A percentile compares a stretch with the other conserved stretches of the same genome.
phyloP scores from a whole-genome alignment of 1,139 yeast species.

The Yueomyces sp. region DNA sequence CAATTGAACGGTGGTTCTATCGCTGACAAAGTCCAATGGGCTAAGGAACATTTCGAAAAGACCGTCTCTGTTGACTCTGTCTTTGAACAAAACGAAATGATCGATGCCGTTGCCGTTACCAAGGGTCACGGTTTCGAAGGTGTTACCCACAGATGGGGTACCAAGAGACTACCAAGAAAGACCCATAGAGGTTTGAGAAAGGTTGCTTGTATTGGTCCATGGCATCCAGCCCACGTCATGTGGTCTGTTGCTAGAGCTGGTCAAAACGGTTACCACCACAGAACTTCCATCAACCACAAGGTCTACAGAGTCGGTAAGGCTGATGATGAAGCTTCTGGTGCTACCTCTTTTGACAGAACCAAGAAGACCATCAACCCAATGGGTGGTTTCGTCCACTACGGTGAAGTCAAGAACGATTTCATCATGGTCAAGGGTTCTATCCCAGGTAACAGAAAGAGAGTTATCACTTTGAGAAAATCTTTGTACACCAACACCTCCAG shows the following conservation, averaged over 20 bases:
- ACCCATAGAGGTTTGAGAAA: constrained; percentile 99
- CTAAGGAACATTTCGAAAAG: constrained; percentile 98
- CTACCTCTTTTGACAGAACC: constrained; percentile 98
- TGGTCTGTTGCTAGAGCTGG: constrained; percentile 99
- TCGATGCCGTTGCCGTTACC: constrained; percentile 98
- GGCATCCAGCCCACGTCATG: constrained; percentile 99
- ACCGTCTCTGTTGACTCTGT: constrained; percentile 92
- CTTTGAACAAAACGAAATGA: constrained; percentile 96
- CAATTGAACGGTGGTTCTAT: constrained; percentile 99
- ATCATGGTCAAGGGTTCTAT: constrained; percentile 96
- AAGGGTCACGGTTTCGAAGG: constrained; percentile 99
- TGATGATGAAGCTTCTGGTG: constrained; percentile 85
- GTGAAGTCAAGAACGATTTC: constrained; percentile 95
- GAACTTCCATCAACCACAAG: constrained; percentile 99
- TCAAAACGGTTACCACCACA: constrained; percentile 99
- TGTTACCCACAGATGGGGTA: constrained; percentile 99
- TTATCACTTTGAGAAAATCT: constrained; percentile 96
- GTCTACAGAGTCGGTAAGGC: constrained; percentile 98
- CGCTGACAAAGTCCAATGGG: constrained; percentile 97
- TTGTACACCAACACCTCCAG: constrained; percentile 96
- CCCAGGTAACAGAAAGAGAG: constrained; percentile 99
- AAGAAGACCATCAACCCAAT: constrained; percentile 98
- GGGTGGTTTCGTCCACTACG: constrained; percentile 99
- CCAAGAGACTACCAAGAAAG: constrained; percentile 99
- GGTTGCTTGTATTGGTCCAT: constrained; percentile 99